Percentiles rank a stretch among this genome's conserved stretches.
Evolutionary conservation across 208 protist species (phyloP).

Genomic region (Porcisia hertigi): DNA sequence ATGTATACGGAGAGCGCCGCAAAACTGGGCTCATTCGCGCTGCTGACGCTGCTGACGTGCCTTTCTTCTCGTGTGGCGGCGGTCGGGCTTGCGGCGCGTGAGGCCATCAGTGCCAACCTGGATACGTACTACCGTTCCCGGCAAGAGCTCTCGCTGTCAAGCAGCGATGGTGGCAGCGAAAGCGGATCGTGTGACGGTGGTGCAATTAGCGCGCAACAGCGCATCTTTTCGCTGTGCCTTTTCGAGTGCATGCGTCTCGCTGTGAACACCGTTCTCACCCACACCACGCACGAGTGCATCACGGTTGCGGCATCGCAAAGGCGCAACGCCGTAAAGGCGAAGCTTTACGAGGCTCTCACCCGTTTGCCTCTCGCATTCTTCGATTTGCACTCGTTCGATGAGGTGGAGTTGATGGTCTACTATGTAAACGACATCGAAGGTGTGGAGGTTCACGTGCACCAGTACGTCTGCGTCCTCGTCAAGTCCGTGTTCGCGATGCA

Average conservation of each 20-base stretch:
- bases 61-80: constrained; percentile 43
- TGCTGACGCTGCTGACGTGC: constrained; percentile 50
- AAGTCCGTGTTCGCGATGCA: constrained; percentile 30
- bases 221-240: constrained; percentile 38
- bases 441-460: constrained; percentile 77
- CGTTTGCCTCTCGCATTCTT: constrained; percentile 66
- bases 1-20: constrained; percentile 47
- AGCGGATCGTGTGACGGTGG: background rate
- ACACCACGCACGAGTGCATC: constrained; percentile 51
- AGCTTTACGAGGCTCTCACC: constrained; percentile 68
- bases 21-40: constrained; percentile 37
- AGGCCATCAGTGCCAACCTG: constrained; percentile 35
- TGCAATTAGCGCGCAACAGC: background rate
- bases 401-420: constrained; percentile 75
- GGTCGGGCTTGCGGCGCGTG: constrained; percentile 36
- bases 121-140: constrained; percentile 22
- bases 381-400: constrained; percentile 55
- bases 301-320: constrained; percentile 40
- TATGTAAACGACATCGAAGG: constrained; percentile 85
- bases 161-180: background rate
- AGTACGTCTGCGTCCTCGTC: constrained; percentile 39
- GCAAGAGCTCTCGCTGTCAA: background rate
- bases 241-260: constrained; percentile 58
- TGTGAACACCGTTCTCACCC: constrained; percentile 43
- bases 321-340: constrained; percentile 50